Conservation (phyloP, 108 stramenopile species). For the Seminavis robusta region DNA sequence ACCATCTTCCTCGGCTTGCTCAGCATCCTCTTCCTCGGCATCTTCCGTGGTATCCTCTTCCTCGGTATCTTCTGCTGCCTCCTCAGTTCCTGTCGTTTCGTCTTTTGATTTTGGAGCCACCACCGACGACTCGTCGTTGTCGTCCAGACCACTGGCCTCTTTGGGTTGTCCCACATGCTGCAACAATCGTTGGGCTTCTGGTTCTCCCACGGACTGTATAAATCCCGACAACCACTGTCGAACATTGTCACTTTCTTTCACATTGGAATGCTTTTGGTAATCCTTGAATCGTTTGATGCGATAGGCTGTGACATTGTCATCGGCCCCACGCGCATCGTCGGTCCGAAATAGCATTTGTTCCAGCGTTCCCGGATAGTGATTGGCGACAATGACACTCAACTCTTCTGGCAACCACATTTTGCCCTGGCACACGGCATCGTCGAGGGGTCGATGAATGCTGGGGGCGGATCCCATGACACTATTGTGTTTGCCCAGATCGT, state of each 20-base stretch:
- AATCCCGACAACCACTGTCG: constrained; percentile 21
- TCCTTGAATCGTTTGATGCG: too few relatives aligned
- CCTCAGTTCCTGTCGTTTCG: too few relatives aligned
- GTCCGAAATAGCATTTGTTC: constrained; percentile 24
- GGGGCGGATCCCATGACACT: constrained; percentile 7
- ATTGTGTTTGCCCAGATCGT: background rate
- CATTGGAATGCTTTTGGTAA: too few relatives aligned
- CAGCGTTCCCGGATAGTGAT: constrained; percentile 24
- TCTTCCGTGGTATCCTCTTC: too few relatives aligned
- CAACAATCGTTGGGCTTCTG: constrained; percentile 5
- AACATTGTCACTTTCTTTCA: constrained; percentile 30
- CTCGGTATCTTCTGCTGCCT: background rate
- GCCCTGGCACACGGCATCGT: background rate
- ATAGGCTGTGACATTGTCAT: constrained; percentile 24
- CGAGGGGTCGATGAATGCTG: background rate
- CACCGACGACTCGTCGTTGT: too few relatives aligned
- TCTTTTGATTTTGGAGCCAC: too few relatives aligned
- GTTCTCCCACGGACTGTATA: constrained; percentile 7
- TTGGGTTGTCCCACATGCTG: constrained; percentile 15
- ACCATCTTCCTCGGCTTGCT: too few relatives aligned
- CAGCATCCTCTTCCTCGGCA: too few relatives aligned
- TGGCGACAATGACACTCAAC: constrained; percentile 16
- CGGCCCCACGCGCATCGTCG: constrained; percentile 22
- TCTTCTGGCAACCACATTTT: constrained; percentile 5
- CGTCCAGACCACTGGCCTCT: constrained; percentile 4